Evolutionary conservation across 768 basidiomycete species (phyloP).

Genomic region (Cyclocybe aegerita): DNA sequence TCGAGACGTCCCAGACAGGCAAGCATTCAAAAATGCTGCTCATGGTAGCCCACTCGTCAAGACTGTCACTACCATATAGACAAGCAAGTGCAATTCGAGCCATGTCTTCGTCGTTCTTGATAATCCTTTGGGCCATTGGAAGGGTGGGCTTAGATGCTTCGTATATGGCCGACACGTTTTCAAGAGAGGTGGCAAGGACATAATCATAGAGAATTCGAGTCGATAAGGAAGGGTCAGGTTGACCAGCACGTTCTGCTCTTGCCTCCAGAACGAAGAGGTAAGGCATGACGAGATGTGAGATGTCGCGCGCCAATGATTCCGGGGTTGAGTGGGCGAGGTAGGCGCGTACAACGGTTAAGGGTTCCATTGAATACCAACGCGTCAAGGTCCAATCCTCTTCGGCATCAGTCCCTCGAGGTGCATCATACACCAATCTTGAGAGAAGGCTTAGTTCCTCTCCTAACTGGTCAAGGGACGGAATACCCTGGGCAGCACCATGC

Average conservation of each 20-base stretch:
- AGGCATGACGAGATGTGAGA: conserved; percentile 80
- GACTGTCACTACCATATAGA: conserved; percentile 77
- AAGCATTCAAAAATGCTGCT: conserved; percentile 93
- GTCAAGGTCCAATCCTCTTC: conserved; percentile 72
- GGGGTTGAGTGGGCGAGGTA: conserved; percentile 77
- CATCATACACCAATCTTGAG: conserved; percentile 84
- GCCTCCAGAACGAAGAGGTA: conserved; percentile 93
- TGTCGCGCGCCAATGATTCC: conserved; percentile 61
- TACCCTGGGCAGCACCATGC: conserved; percentile 79
- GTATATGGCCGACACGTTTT: conserved; percentile 73
- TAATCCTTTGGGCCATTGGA: conserved; percentile 63
- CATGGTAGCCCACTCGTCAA: conserved; percentile 81
- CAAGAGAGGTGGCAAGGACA: conserved; percentile 65
- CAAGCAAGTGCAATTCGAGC: conserved; percentile 85
- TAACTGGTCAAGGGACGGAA: conserved; percentile 76
- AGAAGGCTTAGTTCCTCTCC: conserved; percentile 93
- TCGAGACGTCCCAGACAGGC: conserved; percentile 78
- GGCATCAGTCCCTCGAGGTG: conserved; percentile 42
- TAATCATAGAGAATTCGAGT: conserved; percentile 70
- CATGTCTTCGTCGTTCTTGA: conserved; percentile 81
- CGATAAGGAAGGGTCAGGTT: conserved; percentile 65
- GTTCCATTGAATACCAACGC: conserved; percentile 69
- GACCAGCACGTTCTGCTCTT: conserved; percentile 77
- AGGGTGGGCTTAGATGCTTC: conserved; percentile 92
- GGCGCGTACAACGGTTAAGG: conserved; percentile 63